phyloP scores from a whole-genome alignment of 768 basidiomycete genomes.

The Suillus alpinus region DNA sequence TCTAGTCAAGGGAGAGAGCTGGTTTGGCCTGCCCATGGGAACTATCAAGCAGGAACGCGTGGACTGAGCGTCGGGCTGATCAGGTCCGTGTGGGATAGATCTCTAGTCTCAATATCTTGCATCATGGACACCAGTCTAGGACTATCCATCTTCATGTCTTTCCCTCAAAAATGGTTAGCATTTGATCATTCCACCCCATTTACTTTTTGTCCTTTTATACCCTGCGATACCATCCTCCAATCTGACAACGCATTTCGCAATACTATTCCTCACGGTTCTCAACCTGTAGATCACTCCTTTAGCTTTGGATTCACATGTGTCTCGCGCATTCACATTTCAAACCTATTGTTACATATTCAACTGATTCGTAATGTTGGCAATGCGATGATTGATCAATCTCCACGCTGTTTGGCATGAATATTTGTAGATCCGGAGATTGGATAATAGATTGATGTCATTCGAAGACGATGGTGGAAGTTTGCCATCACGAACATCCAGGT shows the following conservation, averaged over 20 bases:
- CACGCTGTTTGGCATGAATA: not conserved
- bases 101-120: not conserved
- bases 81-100: not conserved
- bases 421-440: not conserved
- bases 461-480: not conserved
- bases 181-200: not conserved
- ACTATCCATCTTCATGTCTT: not conserved
- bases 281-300: not conserved
- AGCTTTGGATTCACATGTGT: not conserved
- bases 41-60: constrained; percentile 9
- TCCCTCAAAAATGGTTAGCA: constrained; percentile 1
- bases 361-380: not conserved
- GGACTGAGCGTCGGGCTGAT: not conserved
- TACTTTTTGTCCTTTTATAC: not conserved
- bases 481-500: not conserved
- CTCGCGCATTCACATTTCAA: not conserved
- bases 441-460: not conserved
- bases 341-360: not conserved
- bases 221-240: not conserved
- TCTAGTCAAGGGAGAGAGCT: constrained; percentile 36
- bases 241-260: not conserved
- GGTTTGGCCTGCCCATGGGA: constrained; percentile 42
- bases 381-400: not conserved
- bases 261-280: not conserved
- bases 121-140: not conserved